Evolutionary conservation across 208 protist species (phyloP).

Genomic region (Crithidia mellificae): DNA sequence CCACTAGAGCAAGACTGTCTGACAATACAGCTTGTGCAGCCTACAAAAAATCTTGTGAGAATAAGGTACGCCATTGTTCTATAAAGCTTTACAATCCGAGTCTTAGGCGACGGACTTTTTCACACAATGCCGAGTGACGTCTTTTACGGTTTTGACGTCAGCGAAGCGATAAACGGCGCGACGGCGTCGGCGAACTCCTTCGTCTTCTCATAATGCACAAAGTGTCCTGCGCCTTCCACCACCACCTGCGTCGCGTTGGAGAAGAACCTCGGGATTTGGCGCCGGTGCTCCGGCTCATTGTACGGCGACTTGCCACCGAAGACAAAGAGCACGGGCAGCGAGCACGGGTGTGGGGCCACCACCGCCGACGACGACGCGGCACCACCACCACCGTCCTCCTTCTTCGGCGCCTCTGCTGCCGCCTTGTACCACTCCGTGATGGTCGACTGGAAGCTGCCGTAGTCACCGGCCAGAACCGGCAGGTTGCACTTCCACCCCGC

Average conservation of each 20-base stretch:
- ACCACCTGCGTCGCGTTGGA: constrained; percentile 61
- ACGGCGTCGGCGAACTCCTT: constrained; percentile 66
- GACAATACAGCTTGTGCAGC: no score
- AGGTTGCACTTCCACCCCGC: constrained; percentile 63
- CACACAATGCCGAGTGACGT: no score
- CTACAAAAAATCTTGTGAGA: no score
- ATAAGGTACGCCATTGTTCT: no score
- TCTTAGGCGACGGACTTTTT: no score
- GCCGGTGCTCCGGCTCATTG: constrained; percentile 49
- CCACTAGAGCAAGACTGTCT: no score
- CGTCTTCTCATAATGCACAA: constrained; percentile 87
- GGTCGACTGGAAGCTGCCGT: constrained; percentile 48
- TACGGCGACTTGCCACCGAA: constrained; percentile 83
- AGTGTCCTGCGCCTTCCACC: constrained; percentile 72
- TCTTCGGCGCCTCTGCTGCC: not conserved
- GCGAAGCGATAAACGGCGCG: constrained; percentile 62
- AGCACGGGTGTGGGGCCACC: constrained; percentile 44
- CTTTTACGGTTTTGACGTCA: constrained; percentile 4
- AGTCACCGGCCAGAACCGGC: constrained; percentile 46
- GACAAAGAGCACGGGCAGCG: constrained; percentile 81
- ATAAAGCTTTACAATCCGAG: no score
- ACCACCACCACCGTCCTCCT: not conserved
- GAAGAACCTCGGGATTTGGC: constrained; percentile 58
- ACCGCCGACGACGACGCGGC: not conserved
- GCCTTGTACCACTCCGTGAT: constrained; percentile 54